phyloP scores from a whole-genome alignment of 306 rosid species.

The Corylus americana region DNA sequence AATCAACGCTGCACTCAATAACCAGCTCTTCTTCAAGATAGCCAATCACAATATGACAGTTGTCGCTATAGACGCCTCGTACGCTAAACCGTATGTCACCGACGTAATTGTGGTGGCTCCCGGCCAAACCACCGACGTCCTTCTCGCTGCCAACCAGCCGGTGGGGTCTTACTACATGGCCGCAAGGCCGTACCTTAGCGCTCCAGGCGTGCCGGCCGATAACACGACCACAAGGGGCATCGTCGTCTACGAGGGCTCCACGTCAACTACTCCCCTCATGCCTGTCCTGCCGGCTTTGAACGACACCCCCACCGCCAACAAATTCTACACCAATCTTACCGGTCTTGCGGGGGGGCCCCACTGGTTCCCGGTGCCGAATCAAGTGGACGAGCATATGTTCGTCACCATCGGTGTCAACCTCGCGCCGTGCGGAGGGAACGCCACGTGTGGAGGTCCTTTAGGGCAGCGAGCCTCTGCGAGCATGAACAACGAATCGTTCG shows the following conservation, averaged over 20 bases:
- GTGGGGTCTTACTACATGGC: constrained; percentile 72
- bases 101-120: constrained; percentile 50
- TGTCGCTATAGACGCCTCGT: constrained; percentile 65
- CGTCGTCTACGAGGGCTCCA: constrained; percentile 37
- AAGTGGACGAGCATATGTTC: constrained; percentile 60
- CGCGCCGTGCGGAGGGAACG: constrained; percentile 18
- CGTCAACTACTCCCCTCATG: constrained; percentile 35
- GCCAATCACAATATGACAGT: constrained; percentile 69
- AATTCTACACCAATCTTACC: constrained; percentile 46
- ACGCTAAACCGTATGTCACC: constrained; percentile 49
- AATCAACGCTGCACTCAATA: constrained; percentile 65
- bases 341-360: constrained; percentile 44
- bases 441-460: constrained; percentile 34
- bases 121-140: constrained; percentile 65
- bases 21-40: constrained; percentile 63
- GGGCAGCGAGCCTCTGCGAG: constrained; percentile 36
- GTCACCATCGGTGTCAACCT: constrained; percentile 44
- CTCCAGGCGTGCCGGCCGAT: neutral
- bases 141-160: constrained; percentile 38
- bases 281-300: constrained; percentile 37
- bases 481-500: constrained; percentile 49
- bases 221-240: constrained; percentile 46
- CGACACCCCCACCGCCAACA: constrained; percentile 56
- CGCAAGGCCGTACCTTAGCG: constrained; percentile 33
- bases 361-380: constrained; percentile 51